phyloP scores from a whole-genome alignment of 2,329 filamentous ascomycete species.

The Pseudogymnoascus pannorum region DNA sequence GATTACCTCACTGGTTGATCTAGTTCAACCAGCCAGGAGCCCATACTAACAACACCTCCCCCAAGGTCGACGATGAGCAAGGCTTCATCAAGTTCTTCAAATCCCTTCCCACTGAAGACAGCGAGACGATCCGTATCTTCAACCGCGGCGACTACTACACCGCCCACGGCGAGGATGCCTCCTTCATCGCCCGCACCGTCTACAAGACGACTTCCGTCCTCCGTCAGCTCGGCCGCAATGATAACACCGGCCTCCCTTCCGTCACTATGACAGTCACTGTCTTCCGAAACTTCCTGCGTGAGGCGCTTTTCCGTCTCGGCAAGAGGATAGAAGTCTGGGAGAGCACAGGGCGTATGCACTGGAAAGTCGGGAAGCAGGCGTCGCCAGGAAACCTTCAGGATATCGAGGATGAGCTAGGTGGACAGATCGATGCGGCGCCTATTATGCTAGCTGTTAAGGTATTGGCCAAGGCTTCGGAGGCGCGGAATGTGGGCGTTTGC shows the following conservation, averaged over 20 bases:
- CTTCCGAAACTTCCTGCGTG: slow-evolving; percentile 89
- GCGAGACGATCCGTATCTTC: slow-evolving; percentile 80
- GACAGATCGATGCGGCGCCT: slow-evolving; percentile 78
- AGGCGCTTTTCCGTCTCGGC: slow-evolving; percentile 84
- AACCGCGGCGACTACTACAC: slow-evolving; percentile 95
- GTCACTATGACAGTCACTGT: slow-evolving; percentile 95
- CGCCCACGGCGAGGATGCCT: slow-evolving; percentile 79
- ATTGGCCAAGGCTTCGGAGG: slow-evolving; percentile 77
- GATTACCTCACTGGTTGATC: not conserved
- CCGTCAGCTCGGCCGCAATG: slow-evolving; percentile 76
- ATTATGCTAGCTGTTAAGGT: slow-evolving; percentile 96
- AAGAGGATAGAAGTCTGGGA: slow-evolving; percentile 90
- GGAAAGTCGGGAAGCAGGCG: slow-evolving; percentile 86
- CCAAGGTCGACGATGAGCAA: slow-evolving; percentile 84
- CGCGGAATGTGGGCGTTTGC: slow-evolving; percentile 83
- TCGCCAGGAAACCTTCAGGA: slow-evolving; percentile 96
- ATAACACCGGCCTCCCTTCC: slow-evolving; percentile 78
- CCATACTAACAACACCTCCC: not conserved
- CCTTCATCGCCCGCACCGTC: slow-evolving; percentile 75
- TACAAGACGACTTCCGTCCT: slow-evolving; percentile 98
- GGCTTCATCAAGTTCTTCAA: slow-evolving; percentile 97
- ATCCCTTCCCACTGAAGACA: slow-evolving; percentile 62
- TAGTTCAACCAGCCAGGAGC: slow-evolving; percentile 30
- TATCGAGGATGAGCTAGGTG: slow-evolving; percentile 88
- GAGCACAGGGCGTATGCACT: slow-evolving; percentile 71